Evolutionary conservation across 2,329 filamentous ascomycete species (phyloP).

Genomic region (Penicillium oxalicum): DNA sequence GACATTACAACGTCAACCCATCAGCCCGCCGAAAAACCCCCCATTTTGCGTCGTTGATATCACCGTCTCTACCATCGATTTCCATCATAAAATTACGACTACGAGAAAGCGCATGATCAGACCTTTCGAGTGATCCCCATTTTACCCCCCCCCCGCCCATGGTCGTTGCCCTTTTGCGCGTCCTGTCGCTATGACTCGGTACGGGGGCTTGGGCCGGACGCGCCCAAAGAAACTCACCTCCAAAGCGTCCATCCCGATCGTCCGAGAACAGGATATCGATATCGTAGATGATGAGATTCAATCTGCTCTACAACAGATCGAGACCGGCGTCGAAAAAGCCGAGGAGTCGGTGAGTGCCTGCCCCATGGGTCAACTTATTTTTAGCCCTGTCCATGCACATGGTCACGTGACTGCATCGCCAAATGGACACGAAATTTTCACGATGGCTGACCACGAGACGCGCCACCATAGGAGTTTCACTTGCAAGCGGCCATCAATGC

Average conservation of each 20-base stretch:
- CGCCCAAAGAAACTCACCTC: constrained; percentile 71
- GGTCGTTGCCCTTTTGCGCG: constrained; percentile 33
- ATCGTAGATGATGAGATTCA: constrained; percentile 79
- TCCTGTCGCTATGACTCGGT: constrained; percentile 42
- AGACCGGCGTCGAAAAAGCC: constrained; percentile 92
- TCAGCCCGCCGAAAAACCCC: constrained; percentile 24
- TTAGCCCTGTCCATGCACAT: constrained; percentile 28
- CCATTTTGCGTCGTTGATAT: constrained; percentile 22
- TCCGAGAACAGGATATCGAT: constrained; percentile 88
- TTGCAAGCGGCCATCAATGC: constrained; percentile 76
- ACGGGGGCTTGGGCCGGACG: constrained; percentile 44
- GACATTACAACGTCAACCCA: constrained; percentile 43
- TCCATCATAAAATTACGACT: constrained; percentile 52
- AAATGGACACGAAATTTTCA: constrained; percentile 31
- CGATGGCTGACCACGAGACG: constrained; percentile 15
- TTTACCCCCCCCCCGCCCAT: constrained; percentile 50
- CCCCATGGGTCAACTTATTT: constrained; percentile 28
- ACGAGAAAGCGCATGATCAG: constrained; percentile 49
- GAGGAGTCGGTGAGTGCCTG: constrained; percentile 84
- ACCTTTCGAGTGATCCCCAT: constrained; percentile 60
- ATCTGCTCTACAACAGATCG: constrained; percentile 75
- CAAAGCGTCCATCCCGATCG: constrained; percentile 79
- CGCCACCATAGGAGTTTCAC: constrained; percentile 72
- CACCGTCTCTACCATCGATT: constrained; percentile 43
- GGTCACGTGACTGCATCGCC: constrained; percentile 37